Conservation (phyloP, 495 filamentous ascomycete species). For the Penicillium malachiteum region DNA sequence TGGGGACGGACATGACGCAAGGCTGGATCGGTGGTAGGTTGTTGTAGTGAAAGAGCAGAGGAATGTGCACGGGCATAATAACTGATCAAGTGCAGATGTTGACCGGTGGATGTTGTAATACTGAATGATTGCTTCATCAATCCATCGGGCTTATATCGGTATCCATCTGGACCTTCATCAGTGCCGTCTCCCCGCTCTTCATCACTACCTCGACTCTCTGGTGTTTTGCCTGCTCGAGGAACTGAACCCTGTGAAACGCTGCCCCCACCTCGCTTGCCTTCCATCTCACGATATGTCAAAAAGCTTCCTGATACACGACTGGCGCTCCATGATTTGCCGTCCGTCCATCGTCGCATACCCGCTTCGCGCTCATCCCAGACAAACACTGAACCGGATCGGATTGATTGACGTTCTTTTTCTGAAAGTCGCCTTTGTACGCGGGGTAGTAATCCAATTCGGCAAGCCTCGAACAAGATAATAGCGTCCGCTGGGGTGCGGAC, state of each 20-base stretch:
- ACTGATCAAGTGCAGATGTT: slow-evolving; percentile 95
- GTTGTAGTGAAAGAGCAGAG: slow-evolving; percentile 63
- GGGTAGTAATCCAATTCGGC: slow-evolving; percentile 82
- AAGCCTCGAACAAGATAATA: slow-evolving; percentile 96
- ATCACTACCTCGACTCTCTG: slow-evolving; percentile 79
- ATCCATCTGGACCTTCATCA: slow-evolving; percentile 90
- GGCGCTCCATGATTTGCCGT: slow-evolving; percentile 98
- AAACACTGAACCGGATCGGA: slow-evolving; percentile 93
- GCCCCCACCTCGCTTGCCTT: slow-evolving; percentile 81
- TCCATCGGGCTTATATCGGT: slow-evolving; percentile 94
- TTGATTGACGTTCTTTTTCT: slow-evolving; percentile 94
- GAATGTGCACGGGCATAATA: slow-evolving; percentile 84
- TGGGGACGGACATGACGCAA: slow-evolving; percentile 79
- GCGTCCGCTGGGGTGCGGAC: slow-evolving; percentile 92
- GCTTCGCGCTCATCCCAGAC: slow-evolving; percentile 99
- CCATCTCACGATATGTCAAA: slow-evolving; percentile 97
- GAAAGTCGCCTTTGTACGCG: slow-evolving; percentile 91
- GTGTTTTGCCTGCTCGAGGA: slow-evolving; percentile 69
- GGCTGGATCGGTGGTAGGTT: slow-evolving; percentile 76
- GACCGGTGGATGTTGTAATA: slow-evolving; percentile 85
- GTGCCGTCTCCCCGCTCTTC: slow-evolving; percentile 67
- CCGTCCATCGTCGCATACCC: slow-evolving; percentile 97
- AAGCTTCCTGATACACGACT: slow-evolving; percentile 97
- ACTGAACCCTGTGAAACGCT: slow-evolving; percentile 54
- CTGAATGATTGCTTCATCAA: slow-evolving; percentile 99